Percentiles rank a stretch among this genome's conserved stretches.
phyloP scores from a whole-genome alignment of 148 eudicot genomes.

The Fallopia convolvulus region DNA sequence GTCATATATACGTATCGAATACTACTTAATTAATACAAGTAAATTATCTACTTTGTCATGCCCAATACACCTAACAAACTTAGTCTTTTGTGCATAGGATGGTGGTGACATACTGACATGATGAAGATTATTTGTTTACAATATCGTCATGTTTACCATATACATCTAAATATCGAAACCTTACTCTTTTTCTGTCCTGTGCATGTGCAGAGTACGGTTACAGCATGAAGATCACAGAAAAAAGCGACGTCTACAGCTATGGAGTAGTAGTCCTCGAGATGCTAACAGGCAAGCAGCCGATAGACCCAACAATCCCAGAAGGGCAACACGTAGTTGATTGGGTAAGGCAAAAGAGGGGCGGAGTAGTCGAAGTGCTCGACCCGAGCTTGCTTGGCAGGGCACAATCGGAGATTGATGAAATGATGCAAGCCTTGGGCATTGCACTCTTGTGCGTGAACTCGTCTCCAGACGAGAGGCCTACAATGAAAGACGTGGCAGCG shows the following conservation, averaged over 20 bases:
- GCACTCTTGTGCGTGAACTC: conserved; percentile 63
- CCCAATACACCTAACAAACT: too few relatives aligned
- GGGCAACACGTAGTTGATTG: conserved; percentile 76
- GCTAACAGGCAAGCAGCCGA: conserved; percentile 81
- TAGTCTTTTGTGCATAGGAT: neutral
- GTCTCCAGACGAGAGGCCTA: conserved; percentile 63
- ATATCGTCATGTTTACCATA: neutral
- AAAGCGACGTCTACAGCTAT: conserved; percentile 83
- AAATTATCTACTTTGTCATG: too few relatives aligned
- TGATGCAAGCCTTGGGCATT: conserved; percentile 66
- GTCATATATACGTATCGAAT: too few relatives aligned
- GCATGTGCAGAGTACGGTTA: conserved; percentile 61
- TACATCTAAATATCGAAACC: too few relatives aligned
- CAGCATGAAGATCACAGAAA: conserved; percentile 80
- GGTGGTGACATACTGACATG: too few relatives aligned
- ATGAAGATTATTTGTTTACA: too few relatives aligned
- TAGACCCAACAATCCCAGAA: conserved; percentile 81
- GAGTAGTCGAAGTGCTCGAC: conserved; percentile 46
- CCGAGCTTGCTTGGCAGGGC: conserved; percentile 38
- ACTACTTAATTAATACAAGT: too few relatives aligned
- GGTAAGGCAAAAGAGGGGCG: conserved; percentile 50
- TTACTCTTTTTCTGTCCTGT: too few relatives aligned
- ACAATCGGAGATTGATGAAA: conserved; percentile 61
- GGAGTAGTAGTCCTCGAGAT: conserved; percentile 82
- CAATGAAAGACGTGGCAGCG: conserved; percentile 80